Conservation (phyloP, 768 basidiomycete species). For the Psilocybe cubensis region DNA sequence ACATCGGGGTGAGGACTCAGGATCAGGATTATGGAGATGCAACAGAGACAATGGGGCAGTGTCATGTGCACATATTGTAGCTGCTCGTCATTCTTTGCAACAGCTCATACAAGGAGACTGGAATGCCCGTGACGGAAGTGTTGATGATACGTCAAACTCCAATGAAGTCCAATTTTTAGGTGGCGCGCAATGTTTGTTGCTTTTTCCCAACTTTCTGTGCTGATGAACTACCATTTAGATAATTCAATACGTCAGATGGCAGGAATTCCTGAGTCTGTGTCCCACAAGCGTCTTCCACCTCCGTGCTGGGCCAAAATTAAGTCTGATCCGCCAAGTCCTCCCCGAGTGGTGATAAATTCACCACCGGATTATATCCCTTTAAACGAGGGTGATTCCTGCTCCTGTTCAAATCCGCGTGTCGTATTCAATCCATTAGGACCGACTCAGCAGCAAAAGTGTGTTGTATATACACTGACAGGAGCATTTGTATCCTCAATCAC, state of each 20-base stretch:
- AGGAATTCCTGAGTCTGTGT: conserved; percentile 5
- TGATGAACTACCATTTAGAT: neutral
- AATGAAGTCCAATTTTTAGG: too few species aligned
- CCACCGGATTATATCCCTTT: conserved; percentile 3
- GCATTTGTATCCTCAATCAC: conserved; percentile 10
- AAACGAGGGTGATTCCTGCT: conserved; percentile 9
- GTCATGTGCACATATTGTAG: conserved; percentile 3
- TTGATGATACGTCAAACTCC: neutral
- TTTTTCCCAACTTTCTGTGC: neutral
- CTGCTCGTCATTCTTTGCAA: conserved; percentile 6
- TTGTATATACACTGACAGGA: conserved; percentile 12
- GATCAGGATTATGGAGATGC: conserved; percentile 11
- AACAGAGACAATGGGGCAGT: neutral
- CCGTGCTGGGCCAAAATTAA: conserved; percentile 16
- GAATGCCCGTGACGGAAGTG: conserved; percentile 2
- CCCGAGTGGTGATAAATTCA: neutral
- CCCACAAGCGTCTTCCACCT: conserved; percentile 12
- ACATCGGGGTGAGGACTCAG: conserved; percentile 2
- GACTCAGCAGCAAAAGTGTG: conserved; percentile 2
- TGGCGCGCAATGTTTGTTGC: neutral
- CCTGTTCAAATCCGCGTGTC: conserved; percentile 6
- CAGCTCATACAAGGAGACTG: conserved; percentile 1
- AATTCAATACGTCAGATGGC: neutral
- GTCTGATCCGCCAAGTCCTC: conserved; percentile 5
- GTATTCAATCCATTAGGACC: neutral